Conservation (phyloP, 345 rosid species). For the Isatis tinctoria region DNA sequence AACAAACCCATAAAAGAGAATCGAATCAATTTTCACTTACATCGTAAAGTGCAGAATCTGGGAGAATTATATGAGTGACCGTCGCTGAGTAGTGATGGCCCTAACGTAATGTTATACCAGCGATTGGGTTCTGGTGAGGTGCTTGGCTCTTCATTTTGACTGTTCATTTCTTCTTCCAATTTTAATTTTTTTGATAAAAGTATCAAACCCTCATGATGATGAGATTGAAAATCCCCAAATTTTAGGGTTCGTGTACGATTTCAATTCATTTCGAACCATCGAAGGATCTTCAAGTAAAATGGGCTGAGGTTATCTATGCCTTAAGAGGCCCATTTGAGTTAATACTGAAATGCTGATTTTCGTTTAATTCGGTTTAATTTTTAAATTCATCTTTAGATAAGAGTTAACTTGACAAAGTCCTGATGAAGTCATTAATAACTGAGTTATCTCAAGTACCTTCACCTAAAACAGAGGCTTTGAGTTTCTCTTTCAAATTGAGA, state of each 20-base stretch:
- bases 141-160: slow-evolving; percentile 50
- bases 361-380: too few relatives aligned
- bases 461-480: too few relatives aligned
- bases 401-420: too few relatives aligned
- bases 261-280: not conserved
- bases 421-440: too few relatives aligned
- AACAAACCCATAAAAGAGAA: slow-evolving; percentile 3
- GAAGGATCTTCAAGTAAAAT: too few relatives aligned
- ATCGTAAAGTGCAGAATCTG: slow-evolving; percentile 72
- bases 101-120: slow-evolving; percentile 67
- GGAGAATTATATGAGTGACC: slow-evolving; percentile 30
- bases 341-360: too few relatives aligned
- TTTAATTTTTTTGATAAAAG: not conserved
- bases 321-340: not conserved
- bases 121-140: slow-evolving; percentile 56
- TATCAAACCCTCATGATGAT: not conserved
- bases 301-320: not conserved
- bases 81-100: slow-evolving; percentile 55
- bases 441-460: too few relatives aligned
- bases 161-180: not conserved
- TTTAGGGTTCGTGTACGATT: slow-evolving; percentile 1
- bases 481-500: too few relatives aligned
- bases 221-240: not conserved
- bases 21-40: slow-evolving; percentile 25
- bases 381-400: too few relatives aligned